Conservation (phyloP, 148 eudicot species). For the Silene uniflora region DNA sequence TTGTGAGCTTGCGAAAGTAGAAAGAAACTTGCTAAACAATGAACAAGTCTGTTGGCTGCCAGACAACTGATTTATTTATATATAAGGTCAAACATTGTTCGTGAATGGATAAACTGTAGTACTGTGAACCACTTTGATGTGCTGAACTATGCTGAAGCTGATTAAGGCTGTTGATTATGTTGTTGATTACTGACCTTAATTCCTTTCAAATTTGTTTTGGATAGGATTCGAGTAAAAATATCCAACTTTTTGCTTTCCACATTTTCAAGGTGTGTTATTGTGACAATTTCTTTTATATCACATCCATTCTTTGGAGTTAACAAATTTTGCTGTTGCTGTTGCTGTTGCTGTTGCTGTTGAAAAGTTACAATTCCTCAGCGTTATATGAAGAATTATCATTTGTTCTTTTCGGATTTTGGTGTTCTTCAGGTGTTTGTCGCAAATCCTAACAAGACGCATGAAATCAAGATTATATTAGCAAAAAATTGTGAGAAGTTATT, state of each 20-base stretch:
- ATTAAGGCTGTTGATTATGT: too few species aligned
- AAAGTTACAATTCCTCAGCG: background rate
- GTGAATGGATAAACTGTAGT: too few species aligned
- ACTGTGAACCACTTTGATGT: too few species aligned
- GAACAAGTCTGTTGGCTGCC: too few species aligned
- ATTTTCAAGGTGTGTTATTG: slow-evolving; percentile 69
- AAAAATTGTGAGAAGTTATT: slow-evolving; percentile 73
- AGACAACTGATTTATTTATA: too few species aligned
- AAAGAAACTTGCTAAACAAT: too few species aligned
- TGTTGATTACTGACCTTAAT: too few species aligned
- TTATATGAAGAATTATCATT: background rate
- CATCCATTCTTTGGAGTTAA: background rate
- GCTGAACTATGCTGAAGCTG: too few species aligned
- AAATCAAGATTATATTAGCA: too few species aligned
- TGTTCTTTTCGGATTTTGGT: background rate
- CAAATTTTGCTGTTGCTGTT: background rate
- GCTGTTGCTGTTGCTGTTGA: background rate
- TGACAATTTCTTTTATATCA: background rate
- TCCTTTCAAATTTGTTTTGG: background rate
- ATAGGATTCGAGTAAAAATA: slow-evolving; percentile 97
- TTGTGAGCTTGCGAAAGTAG: too few species aligned
- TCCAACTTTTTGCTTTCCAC: slow-evolving; percentile 93
- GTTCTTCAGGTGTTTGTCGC: slow-evolving; percentile 86
- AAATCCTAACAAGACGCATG: slow-evolving; percentile 89
- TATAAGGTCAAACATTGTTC: too few species aligned